Percentiles rank a stretch among this genome's conserved stretches.
phyloP scores from a whole-genome alignment of 371 early-diverging fungal genomes.

The Chytridium lagenaria region DNA sequence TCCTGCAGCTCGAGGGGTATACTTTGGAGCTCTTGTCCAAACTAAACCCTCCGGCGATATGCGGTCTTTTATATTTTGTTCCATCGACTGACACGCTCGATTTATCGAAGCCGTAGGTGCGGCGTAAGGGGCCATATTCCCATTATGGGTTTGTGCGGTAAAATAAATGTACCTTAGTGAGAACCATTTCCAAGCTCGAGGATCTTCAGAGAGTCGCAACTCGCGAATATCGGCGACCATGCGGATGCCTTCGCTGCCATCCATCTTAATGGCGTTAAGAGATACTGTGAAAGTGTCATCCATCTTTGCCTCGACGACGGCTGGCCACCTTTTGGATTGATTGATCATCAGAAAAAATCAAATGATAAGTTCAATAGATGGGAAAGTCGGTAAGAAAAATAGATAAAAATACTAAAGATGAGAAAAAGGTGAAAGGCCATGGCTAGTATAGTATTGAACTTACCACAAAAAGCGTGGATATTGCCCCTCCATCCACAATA shows the following conservation, averaged over 20 bases:
- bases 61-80: conserved; percentile 4
- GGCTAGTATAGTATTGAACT: background rate
- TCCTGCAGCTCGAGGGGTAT: too few species aligned
- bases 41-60: background rate
- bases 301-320: background rate
- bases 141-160: background rate
- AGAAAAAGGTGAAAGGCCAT: background rate
- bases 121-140: background rate
- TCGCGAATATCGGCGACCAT: background rate
- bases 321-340: conserved; percentile 4
- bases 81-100: too few species aligned
- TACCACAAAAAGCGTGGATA: background rate
- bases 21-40: background rate
- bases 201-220: conserved; percentile 20
- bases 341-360: too few species aligned
- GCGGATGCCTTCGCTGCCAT: background rate
- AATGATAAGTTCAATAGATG: too few species aligned
- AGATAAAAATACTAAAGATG: too few species aligned
- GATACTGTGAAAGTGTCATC: background rate
- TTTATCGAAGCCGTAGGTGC: background rate
- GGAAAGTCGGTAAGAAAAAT: too few species aligned
- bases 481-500: background rate
- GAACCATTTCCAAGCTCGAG: conserved; percentile 23
- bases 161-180: conserved; percentile 1
- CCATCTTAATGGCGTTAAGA: background rate